Percentiles rank a stretch among this genome's conserved stretches.
phyloP scores from a whole-genome alignment of 176 grass and related monocot species.

The Triticum timopheevii region DNA sequence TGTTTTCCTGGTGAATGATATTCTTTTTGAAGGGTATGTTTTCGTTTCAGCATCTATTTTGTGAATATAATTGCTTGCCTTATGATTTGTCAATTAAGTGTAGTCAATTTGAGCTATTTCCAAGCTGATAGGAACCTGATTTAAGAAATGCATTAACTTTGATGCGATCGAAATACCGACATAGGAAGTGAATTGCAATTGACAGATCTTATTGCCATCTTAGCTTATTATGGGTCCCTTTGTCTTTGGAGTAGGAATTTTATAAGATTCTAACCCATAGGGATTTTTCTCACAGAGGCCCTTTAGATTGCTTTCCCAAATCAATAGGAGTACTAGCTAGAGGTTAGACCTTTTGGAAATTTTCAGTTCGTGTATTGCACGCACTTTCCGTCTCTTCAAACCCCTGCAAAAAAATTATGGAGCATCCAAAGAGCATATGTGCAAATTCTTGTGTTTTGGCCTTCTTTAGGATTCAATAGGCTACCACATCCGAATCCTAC shows the following conservation, averaged over 20 bases:
- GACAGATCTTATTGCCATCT: background rate
- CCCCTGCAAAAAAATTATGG: background rate
- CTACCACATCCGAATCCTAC: background rate
- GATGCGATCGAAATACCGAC: background rate
- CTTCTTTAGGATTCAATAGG: background rate
- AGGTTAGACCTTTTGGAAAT: background rate
- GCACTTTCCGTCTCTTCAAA: background rate
- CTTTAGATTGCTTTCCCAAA: background rate
- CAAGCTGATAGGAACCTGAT: background rate
- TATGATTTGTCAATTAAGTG: background rate
- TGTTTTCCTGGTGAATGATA: constrained; percentile 93
- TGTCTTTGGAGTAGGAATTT: background rate
- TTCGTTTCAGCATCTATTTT: background rate
- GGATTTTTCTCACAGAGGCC: background rate
- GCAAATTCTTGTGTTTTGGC: background rate
- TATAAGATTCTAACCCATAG: background rate
- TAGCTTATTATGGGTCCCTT: background rate
- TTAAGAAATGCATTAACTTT: background rate
- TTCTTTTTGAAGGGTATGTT: constrained; percentile 91
- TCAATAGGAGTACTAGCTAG: background rate
- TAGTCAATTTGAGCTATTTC: background rate
- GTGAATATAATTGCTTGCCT: background rate
- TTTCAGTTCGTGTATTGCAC: background rate
- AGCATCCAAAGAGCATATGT: background rate
- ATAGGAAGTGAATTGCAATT: background rate